Evolutionary conservation across 2,329 filamentous ascomycete genomes (phyloP).

Genomic region (Niveomyces coronatus): DNA sequence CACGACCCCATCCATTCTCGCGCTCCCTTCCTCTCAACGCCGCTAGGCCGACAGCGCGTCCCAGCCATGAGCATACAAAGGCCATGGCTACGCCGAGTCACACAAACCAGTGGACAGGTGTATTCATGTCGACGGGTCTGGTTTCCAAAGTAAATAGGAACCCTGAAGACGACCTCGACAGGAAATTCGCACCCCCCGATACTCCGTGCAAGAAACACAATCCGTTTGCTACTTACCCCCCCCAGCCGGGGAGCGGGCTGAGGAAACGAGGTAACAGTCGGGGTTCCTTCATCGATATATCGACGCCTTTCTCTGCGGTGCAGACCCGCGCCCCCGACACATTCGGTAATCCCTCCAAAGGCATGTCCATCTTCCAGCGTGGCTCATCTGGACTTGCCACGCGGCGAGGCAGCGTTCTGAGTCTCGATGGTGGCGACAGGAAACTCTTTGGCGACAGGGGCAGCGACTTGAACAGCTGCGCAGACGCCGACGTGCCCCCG

Average conservation of each 20-base stretch:
- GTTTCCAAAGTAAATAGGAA: conserved; percentile 91
- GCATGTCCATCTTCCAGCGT: conserved; percentile 56
- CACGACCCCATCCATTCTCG: conserved; percentile 26
- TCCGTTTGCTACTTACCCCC: conserved; percentile 57
- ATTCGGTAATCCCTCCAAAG: conserved; percentile 47
- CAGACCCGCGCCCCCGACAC: conserved; percentile 34
- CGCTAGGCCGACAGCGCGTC: conserved; percentile 23
- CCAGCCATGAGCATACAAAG: conserved; percentile 20
- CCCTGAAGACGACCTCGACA: conserved; percentile 53
- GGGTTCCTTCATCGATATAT: conserved; percentile 60
- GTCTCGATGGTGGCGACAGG: conserved; percentile 68
- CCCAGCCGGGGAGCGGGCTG: conserved; percentile 46
- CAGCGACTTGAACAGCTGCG: conserved; percentile 16
- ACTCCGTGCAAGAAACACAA: conserved; percentile 90
- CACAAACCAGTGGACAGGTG: conserved; percentile 56
- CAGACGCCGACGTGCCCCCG: conserved; percentile 63
- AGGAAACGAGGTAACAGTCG: conserved; percentile 53
- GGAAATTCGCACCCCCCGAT: conserved; percentile 70
- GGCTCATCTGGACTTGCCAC: conserved; percentile 34
- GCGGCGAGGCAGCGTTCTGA: conserved; percentile 62
- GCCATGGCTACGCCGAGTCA: conserved; percentile 36
- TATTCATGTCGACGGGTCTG: conserved; percentile 88
- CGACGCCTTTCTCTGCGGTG: conserved; percentile 66
- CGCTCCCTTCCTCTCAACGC: conserved; percentile 29
- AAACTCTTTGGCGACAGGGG: conserved; percentile 31